A percentile compares a stretch with the other conserved stretches of the same genome.
Evolutionary conservation across 495 filamentous ascomycete genomes (phyloP).

Genomic region (Filosporella fistucella): DNA sequence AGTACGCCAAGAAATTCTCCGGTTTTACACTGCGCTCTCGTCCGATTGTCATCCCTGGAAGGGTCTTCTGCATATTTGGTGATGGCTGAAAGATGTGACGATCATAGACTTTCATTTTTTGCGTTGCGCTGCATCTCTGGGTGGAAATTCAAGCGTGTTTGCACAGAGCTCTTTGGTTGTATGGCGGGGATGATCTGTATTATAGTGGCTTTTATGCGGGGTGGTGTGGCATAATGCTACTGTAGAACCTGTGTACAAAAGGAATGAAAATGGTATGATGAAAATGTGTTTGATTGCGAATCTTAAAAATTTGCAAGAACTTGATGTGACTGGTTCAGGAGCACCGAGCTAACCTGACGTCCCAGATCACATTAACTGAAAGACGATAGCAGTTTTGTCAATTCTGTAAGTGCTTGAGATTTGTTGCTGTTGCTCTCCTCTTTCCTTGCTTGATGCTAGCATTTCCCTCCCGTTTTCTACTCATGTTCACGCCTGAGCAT

Average conservation of each 20-base stretch:
- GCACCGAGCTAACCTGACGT: no score
- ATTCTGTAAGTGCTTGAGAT: no score
- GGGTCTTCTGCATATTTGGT: constrained; percentile 21
- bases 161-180: constrained; percentile 8
- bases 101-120: constrained; percentile 25
- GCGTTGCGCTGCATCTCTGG: constrained; percentile 21
- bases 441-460: no score
- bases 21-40: constrained; percentile 11
- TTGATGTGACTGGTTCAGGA: no score
- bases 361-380: no score
- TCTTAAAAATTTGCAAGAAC: no score
- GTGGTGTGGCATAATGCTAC: constrained; percentile 17
- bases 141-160: constrained; percentile 14
- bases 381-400: no score
- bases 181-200: constrained; percentile 13
- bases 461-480: no score
- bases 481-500: no score
- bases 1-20: constrained; percentile 9
- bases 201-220: constrained; percentile 21
- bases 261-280: constrained; percentile 9
- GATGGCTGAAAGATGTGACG: constrained; percentile 23
- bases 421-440: no score
- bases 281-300: no score
- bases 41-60: constrained; percentile 2
- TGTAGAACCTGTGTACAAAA: constrained; percentile 26